phyloP scores from a whole-genome alignment of 1,284 basidiomycete species.

The Tilletiopsis washingtonensis region DNA sequence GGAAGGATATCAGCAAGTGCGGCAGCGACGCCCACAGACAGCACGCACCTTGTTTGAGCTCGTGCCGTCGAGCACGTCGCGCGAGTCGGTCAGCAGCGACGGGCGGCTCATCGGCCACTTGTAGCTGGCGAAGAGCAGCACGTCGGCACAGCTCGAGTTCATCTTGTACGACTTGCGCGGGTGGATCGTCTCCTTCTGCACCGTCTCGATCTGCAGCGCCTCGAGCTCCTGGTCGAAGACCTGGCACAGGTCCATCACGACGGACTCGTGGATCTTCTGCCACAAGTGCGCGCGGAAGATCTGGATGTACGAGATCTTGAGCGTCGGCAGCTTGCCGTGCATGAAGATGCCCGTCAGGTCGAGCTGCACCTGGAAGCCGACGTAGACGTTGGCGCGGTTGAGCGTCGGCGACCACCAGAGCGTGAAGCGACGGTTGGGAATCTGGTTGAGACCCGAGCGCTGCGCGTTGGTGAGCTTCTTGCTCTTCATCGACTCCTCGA shows the following conservation, averaged over 20 bases:
- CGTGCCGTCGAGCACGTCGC: slow-evolving; percentile 92
- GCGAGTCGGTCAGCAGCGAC: slow-evolving; percentile 88
- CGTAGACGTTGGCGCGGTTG: slow-evolving; percentile 97
- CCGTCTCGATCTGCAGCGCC: slow-evolving; percentile 95
- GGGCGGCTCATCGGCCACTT: slow-evolving; percentile 96
- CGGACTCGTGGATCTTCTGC: slow-evolving; percentile 68
- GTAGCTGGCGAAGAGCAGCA: slow-evolving; percentile 82
- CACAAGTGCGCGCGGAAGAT: slow-evolving; percentile 99
- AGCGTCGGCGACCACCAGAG: slow-evolving; percentile 96
- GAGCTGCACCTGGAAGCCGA: slow-evolving; percentile 98
- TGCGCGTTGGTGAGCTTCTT: slow-evolving; percentile 77
- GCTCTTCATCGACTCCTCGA: slow-evolving; percentile 88
- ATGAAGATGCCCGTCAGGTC: slow-evolving; percentile 79
- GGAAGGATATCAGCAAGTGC: too few relatives aligned
- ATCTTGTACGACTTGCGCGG: slow-evolving; percentile 99
- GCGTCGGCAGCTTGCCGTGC: slow-evolving; percentile 95
- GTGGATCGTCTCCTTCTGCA: slow-evolving; percentile 97
- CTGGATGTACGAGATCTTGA: slow-evolving; percentile 73
- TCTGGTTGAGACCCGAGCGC: slow-evolving; percentile 91
- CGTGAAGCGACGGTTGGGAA: slow-evolving; percentile 99
- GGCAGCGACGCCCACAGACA: too few relatives aligned
- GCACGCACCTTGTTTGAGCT: slow-evolving; percentile 98
- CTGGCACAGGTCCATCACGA: slow-evolving; percentile 91
- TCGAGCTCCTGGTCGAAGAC: slow-evolving; percentile 99
- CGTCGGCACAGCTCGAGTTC: slow-evolving; percentile 90